Evolutionary conservation across 208 protist genomes (phyloP), one percentile per base, ranked within the genome.

Genomic region (Leishmania braziliensis): DNA sequence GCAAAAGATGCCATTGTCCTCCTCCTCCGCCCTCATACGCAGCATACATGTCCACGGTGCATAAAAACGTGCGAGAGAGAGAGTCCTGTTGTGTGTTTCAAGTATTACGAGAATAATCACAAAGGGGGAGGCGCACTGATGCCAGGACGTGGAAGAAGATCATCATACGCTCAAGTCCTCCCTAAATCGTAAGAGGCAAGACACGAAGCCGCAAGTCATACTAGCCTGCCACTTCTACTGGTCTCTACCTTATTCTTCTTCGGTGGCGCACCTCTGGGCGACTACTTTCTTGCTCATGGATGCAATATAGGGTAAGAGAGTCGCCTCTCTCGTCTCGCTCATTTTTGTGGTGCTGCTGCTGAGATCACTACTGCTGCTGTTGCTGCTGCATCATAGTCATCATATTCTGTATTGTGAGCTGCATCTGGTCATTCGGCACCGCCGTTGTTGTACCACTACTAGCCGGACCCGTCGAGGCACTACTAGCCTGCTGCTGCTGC

Each of bases 321-420:
- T 20, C 12, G n/a, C 26, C 69, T n/a, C 20, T 71, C 66, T 16
- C 26, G 23, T 6, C 29, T 26, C 46, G 3, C 48, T 69, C n/a
- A 20, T 16, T 5, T 26, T 62, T 5, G n/a, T 72, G 39, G 1
- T 46, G 39, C 29, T 76, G 50, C 43, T 43, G 63, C 51, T 79
- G 69, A 10, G 81, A 48, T n/a, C 33, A 51, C 26, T 77, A 54
- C 51, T 85, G 82, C 50, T 80, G 75, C 72, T 68, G 69, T 63
- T 87, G 76, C 58, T 90, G 75, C 81, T 90, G 84, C 87, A 90
- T 83, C 81, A 85, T 85, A 18, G 71, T 51, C 84, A 90, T 84
- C 84, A 90, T 88, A 23, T 74, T 56, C 53, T 86, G 77, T 74
- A 86, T 86, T 66, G 75, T 77, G 36, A 53, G 0, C 66, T 86